phyloP scores from a whole-genome alignment of 1,139 yeast genomes.

The Taiozyma sp. region DNA sequence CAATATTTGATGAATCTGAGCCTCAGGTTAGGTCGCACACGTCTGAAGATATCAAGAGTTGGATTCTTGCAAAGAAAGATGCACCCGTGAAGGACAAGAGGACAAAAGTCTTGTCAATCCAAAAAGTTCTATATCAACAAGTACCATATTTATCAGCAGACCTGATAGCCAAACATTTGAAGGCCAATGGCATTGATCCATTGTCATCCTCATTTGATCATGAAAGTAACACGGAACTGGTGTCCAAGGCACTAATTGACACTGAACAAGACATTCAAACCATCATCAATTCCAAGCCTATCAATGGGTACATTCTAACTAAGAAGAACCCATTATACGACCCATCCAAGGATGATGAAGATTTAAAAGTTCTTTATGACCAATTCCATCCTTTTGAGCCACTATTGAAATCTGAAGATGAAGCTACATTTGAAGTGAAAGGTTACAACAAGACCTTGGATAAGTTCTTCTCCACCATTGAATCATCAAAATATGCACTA shows the following conservation, averaged over 20 bases:
- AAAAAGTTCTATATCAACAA: constrained; percentile 62
- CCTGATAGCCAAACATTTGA: constrained; percentile 55
- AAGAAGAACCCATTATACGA: constrained; percentile 49
- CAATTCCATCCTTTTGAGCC: constrained; percentile 88
- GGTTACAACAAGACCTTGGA: constrained; percentile 85
- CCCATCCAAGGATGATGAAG: constrained; percentile 29
- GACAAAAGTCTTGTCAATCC: constrained; percentile 54
- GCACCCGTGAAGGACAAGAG: constrained; percentile 26
- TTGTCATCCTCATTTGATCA: constrained; percentile 34
- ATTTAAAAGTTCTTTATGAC: constrained; percentile 54
- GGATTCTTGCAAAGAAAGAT: constrained; percentile 43
- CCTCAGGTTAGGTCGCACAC: constrained; percentile 15
- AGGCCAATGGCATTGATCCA: constrained; percentile 42
- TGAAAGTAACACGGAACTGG: constrained; percentile 18
- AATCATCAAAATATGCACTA: constrained; percentile 70
- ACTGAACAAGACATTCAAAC: constrained; percentile 38
- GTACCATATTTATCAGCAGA: constrained; percentile 77
- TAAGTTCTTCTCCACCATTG: constrained; percentile 76
- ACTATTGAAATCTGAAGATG: constrained; percentile 30
- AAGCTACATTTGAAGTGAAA: constrained; percentile 32
- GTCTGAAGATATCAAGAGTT: constrained; percentile 31
- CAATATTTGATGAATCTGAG: constrained; percentile 35
- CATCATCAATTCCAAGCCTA: constrained; percentile 28
- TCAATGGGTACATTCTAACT: constrained; percentile 61
- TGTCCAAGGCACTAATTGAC: constrained; percentile 42